Evolutionary conservation across 225 moss, liverwort and hornwort genomes (phyloP), one percentile per base, ranked within the genome.

Genomic region (Climacium dendroides): DNA sequence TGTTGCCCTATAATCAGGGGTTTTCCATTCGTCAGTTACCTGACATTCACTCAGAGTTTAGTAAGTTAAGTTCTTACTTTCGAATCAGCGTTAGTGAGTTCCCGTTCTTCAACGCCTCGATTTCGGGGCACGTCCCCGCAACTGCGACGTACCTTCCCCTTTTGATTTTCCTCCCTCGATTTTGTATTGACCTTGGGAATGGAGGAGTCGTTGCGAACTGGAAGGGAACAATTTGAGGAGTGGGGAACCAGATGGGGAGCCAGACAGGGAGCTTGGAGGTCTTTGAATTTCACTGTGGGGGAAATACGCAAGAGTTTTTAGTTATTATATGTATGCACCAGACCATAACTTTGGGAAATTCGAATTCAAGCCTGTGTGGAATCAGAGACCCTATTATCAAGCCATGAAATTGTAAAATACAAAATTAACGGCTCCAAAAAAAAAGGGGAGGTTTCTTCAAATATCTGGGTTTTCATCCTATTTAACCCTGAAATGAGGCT

Each of bases 21-120:
- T 52, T 12, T 24, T 39, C 20, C 32, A 26, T 26, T 7, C 28
- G 71, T 26, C 37, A 41, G 23, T 43, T 32, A 55, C 67, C 76
- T 50, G 58, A 50, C 79, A 86, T 35, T 57, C 79, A 86, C 26
- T 57, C 69, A 4, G n/a, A n/a, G 48, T 19, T 13, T 28, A 37
- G 11, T 50, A 50, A 50, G 29, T 28, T 24, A 57, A 15, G n/a
- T 53, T 74, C 2, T 14, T 16, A 17, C 72, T n/a, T 54, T 77
- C 77, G 77, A 35, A 78, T 53, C 9, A 6, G 83, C 63, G 61
- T 24, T n/a, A n/a, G n/a, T n/a, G n/a, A n/a, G n/a, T n/a, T 87
- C 55, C 54, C 83, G 83, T 79, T 64, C 83, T 84, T 90, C 87
- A 87, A 87, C 87, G 79, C 90, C 72, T 90, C 16, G 80, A 52